Base-by-base conservation (phyloP, 2,329 filamentous ascomycete species). In the Diaporthe sp. region DNA sequence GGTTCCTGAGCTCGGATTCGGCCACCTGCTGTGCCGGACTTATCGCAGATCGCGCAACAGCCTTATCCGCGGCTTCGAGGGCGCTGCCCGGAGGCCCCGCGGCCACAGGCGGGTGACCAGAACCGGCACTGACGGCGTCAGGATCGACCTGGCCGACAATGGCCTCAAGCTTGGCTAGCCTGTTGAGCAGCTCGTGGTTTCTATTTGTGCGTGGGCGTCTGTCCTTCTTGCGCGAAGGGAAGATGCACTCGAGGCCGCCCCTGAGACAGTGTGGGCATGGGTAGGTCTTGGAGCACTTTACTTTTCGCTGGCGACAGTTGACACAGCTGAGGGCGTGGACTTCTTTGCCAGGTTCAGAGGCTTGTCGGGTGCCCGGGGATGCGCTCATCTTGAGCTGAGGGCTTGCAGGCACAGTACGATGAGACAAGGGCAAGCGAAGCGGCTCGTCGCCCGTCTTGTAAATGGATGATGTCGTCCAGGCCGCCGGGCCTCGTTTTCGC, bases 291-390 rank as follows among this genome's bases (percentile, higher is more conserved):
- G 90, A 86, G 81, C 91, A 92, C 77, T 89, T 91, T 58, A 92
- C 84, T 79, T 92, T 92, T 75, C 90, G 87, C 75, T 89, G 88
- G 74, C 92, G 90, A 78, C 92, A 94, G n/a, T 86, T 85, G 7
- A 90, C 85, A 79, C 92, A 93, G 50, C 85, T 86, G 61, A 88
- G 80, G 22, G 66, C 71, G 35, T 72, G 68, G 27, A 66, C 61
- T 47, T 76, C 74, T 39, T 74, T 61, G 17, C 32, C 61, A 25
- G 63, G 47, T 8, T 61, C 56, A 55, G 70, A 32, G 70, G 56
- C 53, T 47, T 72, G 61, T 65, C 55, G 72, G 70, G 63, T n/a
- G 73, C 65, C 58, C 51, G 58, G 51, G 37, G 73, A 73, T 76
- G 74, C 71, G 58, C 68, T 71, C 68, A 66, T 73, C 19, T 25